Base-by-base conservation (phyloP, 371 early-diverging fungal genomes). In the Apophysomyces trapeziformis region DNA sequence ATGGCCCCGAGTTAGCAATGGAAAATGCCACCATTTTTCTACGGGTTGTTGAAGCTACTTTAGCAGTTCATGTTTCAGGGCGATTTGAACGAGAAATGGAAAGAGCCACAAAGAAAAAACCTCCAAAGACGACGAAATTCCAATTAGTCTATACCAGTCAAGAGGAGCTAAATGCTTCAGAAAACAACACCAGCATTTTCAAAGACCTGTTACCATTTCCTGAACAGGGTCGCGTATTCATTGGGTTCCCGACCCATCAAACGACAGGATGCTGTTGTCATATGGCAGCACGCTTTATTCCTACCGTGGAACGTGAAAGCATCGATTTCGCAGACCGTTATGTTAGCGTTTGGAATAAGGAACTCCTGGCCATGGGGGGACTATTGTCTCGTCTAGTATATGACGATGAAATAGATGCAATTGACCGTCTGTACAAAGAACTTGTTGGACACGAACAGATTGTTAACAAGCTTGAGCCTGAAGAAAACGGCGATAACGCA, bases 181-280 rank as follows among this genome's bases (percentile, higher is more conserved):
- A 85, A 38, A 80, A 82, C 14, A 68, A 68, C 36, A 70, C 68
- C 43, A 68, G 70, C 12, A 80, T 94, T 7, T 95, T 95, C 72
- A 79, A 85, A 50, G 90, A 92, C 38, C 71, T 96, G 12, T 71
- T 89, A 0, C 90, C 91, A 4, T 90, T 83, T 47, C 90, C 89
- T 35, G 81, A 91, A 14, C 95, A 95, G 69, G 96, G 96, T 0
- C 77, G 90, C 38, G 86, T 96, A 12, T 95, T 93, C 69, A 96
- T 96, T 65, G 96, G 94, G 0, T 95, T 96, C 68, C 91, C 93
- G 0, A 95, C 95, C 6, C 93, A 94, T 69, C 95, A 96, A 69
- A 96, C 96, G 0, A 96, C 96, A 0, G 96, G 96, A 5, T 93
- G 90, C 69, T 84, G 87, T 60, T 87, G 88, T 38, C 93, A 93